Evolutionary conservation across 768 basidiomycete species (phyloP).

Genomic region (Mycena amicta): DNA sequence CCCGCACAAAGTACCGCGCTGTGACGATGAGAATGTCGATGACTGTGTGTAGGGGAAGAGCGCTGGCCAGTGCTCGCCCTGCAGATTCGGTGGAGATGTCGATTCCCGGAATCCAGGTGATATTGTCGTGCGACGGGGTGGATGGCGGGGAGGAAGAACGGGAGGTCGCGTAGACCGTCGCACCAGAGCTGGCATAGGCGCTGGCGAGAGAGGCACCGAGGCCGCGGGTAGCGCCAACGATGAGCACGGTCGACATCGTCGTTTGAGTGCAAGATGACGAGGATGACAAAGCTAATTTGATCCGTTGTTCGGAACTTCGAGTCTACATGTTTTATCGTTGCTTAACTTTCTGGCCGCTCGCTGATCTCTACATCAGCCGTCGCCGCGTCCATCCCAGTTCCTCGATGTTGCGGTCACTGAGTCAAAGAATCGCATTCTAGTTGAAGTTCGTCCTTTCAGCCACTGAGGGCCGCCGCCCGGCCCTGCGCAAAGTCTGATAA

Average conservation of each 20-base stretch:
- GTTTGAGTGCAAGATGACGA: background rate
- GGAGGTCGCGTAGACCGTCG: conserved; percentile 42
- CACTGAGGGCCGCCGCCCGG: too few relatives aligned
- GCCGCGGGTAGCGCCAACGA: conserved; percentile 49
- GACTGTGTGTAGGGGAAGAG: conserved; percentile 27
- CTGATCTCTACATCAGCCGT: too few relatives aligned
- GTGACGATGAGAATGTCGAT: conserved; percentile 40
- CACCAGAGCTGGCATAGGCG: conserved; percentile 25
- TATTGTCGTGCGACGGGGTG: conserved; percentile 36
- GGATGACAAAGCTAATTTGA: too few relatives aligned
- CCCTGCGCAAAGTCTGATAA: too few relatives aligned
- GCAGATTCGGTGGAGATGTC: conserved; percentile 38
- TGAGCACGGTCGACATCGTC: conserved; percentile 32
- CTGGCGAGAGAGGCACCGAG: conserved; percentile 43
- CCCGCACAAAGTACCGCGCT: conserved; percentile 29
- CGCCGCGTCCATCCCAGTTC: too few relatives aligned
- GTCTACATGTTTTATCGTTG: conserved; percentile 41
- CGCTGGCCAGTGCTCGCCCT: conserved; percentile 38
- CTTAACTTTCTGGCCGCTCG: too few relatives aligned
- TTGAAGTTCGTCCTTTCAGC: too few relatives aligned
- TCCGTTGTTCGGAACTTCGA: too few relatives aligned
- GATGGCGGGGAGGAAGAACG: conserved; percentile 28
- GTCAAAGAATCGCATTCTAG: too few relatives aligned
- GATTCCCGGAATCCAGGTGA: conserved; percentile 35
- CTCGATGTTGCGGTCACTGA: too few relatives aligned